Base-by-base conservation (phyloP, 2,329 filamentous ascomycete species). In the Botrytis fabae region DNA sequence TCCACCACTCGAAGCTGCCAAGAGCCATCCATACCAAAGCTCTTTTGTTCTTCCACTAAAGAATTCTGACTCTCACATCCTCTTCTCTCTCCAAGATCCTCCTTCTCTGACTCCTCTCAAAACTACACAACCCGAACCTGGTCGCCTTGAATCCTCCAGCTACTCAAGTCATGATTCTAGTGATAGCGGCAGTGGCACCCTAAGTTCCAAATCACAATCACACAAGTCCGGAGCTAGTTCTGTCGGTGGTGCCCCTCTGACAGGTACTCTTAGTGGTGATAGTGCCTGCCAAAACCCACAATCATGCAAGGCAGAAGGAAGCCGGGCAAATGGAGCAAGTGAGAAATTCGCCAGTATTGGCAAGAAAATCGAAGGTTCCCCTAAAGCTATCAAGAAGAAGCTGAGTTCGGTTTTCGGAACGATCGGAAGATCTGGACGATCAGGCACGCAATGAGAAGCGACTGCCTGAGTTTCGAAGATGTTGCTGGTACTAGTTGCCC, bases 331-430 rank as follows among this genome's bases (percentile, higher is more conserved):
- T 40, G 62, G 63, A 48, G 32, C 42, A 5, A 46, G 28, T n/a
- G 59, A 35, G 16, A 64, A 38, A 48, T 20, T 65, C 22, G 46
- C 46, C 22, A 71, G 48, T 44, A 54, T 71, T 28, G 22, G 44
- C 9, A 71, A 42, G 46, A 71, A 57, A 42, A 48, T 72, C 35
- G 32, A 57, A 10, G 65, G 54, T 14, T 69, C 65, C 25, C 65
- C 65, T 18, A 38, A 48, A 20, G 51, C 64, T 18, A n/a, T 68
- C 46, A 68, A 68, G 61, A 71, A 71, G 70, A 71, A 44, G 38
- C 44, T 71, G 60, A 71, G 70, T 38, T 65, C 64, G 32, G 70
- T 69, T 28, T 72, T 72, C 40, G 70, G 70, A 28, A 60, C 51
- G 4, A 69, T 72, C 40, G 70, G 70, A 16, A 72, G 51, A 46